Base-by-base conservation (phyloP, 2,329 filamentous ascomycete genomes). In the Lasiodiplodia sp. region DNA sequence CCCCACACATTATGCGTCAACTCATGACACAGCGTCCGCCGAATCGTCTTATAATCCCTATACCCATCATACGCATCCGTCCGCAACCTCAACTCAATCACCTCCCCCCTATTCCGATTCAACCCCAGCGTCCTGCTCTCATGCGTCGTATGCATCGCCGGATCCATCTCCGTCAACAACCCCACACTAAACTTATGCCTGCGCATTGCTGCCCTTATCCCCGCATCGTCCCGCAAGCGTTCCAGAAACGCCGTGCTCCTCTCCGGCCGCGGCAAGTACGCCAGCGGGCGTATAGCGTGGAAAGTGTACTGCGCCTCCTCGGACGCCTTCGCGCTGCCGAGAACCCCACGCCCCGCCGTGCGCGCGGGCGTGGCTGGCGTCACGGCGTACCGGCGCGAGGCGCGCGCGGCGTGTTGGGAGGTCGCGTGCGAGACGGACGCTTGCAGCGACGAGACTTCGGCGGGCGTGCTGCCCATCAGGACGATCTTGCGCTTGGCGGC, bases 51-150 rank as follows among this genome's bases (percentile, higher is more conserved):
- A 82, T 98, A 99, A 77, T 97, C 93, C 47, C 96, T 84, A 76
- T 97, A 98, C 0, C 96, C 96, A 78, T 97, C 94, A 77, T 96
- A 93, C 2, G 92, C 92, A 81, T 99, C 96, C 1, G 96, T 98
- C n/a, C 96, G 85, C 44, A 99, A 82, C 0, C 96, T 85, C 70
- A 99, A 81, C 84, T 98, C 94, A 68, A 99, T 97, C 1, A 93
- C 92, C 79, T 97, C 91, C 70, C 96, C 96, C 2, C 85, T 81
- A 76, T 98, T 97, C 12, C 93, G 85, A 77, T 99, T 99, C 51
- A 98, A 79, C 0, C 96, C 96, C 0, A 98, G 81, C 1, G 92
- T 94, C 55, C 93, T 87, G 62, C 90, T 90, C n/a, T 96, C 91
- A 75, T 92, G 91, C 3, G 88, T 92, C 0, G 94, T 97, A 79